Conservation (phyloP, 306 rosid genomes). For the Phaseolus lunatus region DNA sequence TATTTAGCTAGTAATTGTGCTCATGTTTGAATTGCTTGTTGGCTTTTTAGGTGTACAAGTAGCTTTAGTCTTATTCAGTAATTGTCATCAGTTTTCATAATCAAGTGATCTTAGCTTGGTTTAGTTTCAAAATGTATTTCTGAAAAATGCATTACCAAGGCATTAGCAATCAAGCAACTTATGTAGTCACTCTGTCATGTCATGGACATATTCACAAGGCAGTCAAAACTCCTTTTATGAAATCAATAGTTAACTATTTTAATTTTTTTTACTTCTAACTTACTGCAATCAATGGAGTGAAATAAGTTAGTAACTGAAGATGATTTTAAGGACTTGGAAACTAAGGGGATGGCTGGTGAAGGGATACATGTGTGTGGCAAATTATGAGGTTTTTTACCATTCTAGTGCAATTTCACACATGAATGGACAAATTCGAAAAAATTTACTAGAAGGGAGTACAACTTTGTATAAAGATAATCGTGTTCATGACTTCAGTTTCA, state of each 20-base stretch:
- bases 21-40: slow-evolving; percentile 13
- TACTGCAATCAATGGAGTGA: not conserved
- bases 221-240: slow-evolving; percentile 23
- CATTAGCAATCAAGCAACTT: not conserved
- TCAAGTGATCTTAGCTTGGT: not conserved
- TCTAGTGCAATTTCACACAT: no score
- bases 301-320: not conserved
- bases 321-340: slow-evolving; percentile 29
- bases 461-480: no score
- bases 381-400: no score
- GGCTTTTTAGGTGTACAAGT: slow-evolving; percentile 14
- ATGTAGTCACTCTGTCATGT: not conserved
- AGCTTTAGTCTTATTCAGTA: slow-evolving; percentile 17
- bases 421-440: no score
- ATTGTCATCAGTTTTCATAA: slow-evolving; percentile 20
- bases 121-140: not conserved
- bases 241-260: slow-evolving; percentile 10
- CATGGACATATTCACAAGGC: not conserved
- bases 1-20: not conserved
- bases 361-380: no score
- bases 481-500: no score
- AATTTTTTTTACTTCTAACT: not conserved
- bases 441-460: no score
- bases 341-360: slow-evolving; percentile 26
- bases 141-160: not conserved